Conservation (phyloP, 257 asterid species). For the Henckelia pumila region DNA sequence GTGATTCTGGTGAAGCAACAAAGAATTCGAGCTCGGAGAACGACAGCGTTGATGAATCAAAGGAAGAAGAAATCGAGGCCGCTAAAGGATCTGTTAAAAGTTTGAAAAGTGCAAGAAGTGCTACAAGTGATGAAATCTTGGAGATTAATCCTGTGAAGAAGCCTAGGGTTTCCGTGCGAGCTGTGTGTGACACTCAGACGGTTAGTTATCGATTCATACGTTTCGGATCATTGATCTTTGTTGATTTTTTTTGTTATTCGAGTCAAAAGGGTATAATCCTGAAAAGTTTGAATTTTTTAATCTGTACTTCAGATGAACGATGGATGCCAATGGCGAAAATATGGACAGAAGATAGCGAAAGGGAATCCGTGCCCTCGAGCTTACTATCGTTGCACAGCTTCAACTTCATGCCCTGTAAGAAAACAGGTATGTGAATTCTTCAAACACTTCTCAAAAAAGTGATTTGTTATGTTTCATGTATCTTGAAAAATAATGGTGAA, state of each 20-base stretch:
- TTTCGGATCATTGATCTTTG: neutral
- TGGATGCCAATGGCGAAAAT: constrained; percentile 68
- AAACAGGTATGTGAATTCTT: constrained; percentile 38
- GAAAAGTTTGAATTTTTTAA: neutral
- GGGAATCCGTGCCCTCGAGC: constrained; percentile 65
- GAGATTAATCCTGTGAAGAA: constrained; percentile 42
- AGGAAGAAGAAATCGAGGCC: constrained; percentile 24
- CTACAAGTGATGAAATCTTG: constrained; percentile 31
- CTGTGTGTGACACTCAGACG: constrained; percentile 49
- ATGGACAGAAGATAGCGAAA: constrained; percentile 54
- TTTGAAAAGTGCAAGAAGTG: constrained; percentile 30
- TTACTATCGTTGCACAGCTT: constrained; percentile 53
- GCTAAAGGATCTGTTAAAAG: neutral
- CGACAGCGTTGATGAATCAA: constrained; percentile 27
- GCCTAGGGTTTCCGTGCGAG: constrained; percentile 54
- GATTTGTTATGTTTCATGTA: neutral
- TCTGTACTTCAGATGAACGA: constrained; percentile 44
- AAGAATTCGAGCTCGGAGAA: constrained; percentile 16
- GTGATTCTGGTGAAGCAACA: constrained; percentile 1
- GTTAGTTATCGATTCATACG: constrained; percentile 21
- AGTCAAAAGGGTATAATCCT: neutral
- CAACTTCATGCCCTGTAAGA: constrained; percentile 48
- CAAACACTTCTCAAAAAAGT: neutral
- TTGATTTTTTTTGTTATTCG: neutral
- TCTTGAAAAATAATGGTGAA: neutral